phyloP scores from a whole-genome alignment of 345 rosid species.

The Salix purpurea region DNA sequence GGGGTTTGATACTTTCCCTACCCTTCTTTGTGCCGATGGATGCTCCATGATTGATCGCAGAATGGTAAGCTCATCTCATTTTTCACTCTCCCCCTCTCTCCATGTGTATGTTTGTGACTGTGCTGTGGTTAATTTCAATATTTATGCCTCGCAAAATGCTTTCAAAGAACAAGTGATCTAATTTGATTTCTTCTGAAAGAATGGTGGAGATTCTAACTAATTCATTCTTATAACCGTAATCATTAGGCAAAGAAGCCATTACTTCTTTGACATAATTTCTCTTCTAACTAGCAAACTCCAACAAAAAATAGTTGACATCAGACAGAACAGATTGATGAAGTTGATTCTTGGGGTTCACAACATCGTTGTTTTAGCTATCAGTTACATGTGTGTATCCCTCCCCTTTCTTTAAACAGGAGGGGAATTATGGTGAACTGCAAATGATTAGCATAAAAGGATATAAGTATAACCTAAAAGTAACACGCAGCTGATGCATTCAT shows the following conservation, averaged over 20 bases:
- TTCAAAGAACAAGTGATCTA: not conserved
- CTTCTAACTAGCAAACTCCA: not conserved
- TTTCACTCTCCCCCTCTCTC: not conserved
- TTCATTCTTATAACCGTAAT: not conserved
- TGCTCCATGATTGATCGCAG: slow-evolving; percentile 86
- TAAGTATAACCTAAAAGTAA: not conserved
- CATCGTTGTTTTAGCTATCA: not conserved
- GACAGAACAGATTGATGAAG: not conserved
- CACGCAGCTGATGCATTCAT: not conserved
- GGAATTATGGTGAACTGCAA: not conserved
- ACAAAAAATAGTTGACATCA: not conserved
- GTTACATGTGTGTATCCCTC: not conserved
- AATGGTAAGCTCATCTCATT: slow-evolving; percentile 43
- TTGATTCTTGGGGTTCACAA: not conserved
- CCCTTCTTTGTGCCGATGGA: slow-evolving; percentile 85
- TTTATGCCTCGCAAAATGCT: not conserved
- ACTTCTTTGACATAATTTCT: not conserved
- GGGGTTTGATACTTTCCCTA: slow-evolving; percentile 84
- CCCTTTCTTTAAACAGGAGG: not conserved
- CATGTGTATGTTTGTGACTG: not conserved
- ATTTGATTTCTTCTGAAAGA: not conserved
- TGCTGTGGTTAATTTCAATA: not conserved
- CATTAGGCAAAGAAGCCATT: not conserved
- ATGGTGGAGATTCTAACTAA: not conserved
- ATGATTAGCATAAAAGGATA: not conserved